A percentile compares a stretch with the other conserved stretches of the same genome.
Evolutionary conservation across 2,329 filamentous ascomycete species (phyloP).

Genomic region (Aspergillus floridensis): DNA sequence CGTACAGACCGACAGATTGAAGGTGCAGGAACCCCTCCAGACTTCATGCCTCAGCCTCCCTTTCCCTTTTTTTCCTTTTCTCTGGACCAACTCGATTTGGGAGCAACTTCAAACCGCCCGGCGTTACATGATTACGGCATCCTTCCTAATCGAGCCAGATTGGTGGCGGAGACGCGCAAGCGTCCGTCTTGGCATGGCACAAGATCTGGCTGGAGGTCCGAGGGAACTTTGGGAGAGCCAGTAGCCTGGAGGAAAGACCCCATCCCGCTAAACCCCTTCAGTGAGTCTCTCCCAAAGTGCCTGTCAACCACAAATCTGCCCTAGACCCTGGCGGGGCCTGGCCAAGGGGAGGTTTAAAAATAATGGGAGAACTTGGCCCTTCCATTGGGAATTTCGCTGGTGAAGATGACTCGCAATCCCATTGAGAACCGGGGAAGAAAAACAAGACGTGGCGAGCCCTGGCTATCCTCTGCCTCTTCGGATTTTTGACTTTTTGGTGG

Average conservation of each 20-base stretch:
- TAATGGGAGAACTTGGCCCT: no score
- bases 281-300: not conserved
- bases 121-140: conserved; percentile 20
- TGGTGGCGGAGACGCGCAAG: conserved; percentile 40
- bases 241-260: conserved; percentile 11
- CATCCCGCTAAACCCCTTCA: conserved; percentile 25
- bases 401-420: no score
- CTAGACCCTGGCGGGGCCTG: conserved; percentile 25
- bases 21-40: not conserved
- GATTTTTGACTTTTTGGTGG: not conserved
- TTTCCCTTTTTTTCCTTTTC: not conserved
- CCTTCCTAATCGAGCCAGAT: conserved; percentile 15
- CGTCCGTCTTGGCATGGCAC: conserved; percentile 36
- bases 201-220: conserved; percentile 30
- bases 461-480: not conserved
- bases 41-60: not conserved
- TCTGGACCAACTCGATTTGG: conserved; percentile 3
- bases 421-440: no score
- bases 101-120: conserved; percentile 11
- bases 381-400: not conserved
- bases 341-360: conserved; percentile 1
- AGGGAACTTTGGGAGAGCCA: not conserved
- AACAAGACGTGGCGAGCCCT: no score
- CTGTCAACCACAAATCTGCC: conserved; percentile 10
- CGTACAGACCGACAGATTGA: not conserved